Base-by-base conservation (phyloP, 208 protist species). In the Porcisia deanei region DNA sequence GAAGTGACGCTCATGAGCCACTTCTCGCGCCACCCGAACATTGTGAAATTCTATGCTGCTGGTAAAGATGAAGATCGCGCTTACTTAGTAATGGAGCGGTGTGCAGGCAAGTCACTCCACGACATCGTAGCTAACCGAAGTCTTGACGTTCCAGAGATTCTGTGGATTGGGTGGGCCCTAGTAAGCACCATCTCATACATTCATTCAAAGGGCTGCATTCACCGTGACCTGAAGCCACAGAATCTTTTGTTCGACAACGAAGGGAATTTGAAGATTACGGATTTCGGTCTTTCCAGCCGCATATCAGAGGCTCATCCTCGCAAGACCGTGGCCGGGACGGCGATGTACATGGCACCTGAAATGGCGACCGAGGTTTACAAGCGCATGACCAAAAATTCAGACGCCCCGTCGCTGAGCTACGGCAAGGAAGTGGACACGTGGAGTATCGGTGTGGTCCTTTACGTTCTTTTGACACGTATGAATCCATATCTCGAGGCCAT, bases 291-390 rank as follows among this genome's bases (percentile, higher is more conserved):
- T 25, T 93, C 90, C 7, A 96, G 90, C 73, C 79, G 89, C 45
- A 92, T 96, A 63, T 88, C 86, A 10, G 90, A 96, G 25, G 78
- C 81, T 14, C 85, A 95, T 65, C 90, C 91, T 25, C 85, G 94
- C 49, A 96, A 95, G 78, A 97, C 94, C 1, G 91, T 97, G 30
- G 94, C 94, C 3, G 94, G 94, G 9, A 97, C 94, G 1, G 90
- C 90, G 30, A 94, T 96, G 89, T 97, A 97, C 83, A 97, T 97
- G 94, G 94, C 94, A 3, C 94, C 94, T 54, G 91, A 96, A 59
- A 95, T 97, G 82, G 92, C 92, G 16, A 82, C 84, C 10, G 91
- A 94, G 68, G 93, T 97, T 20, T 95, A 91, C 81, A 94, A 90
- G 74, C 90, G 90, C 3, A 85, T 94, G 85, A 88, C 85, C 1